phyloP scores from a whole-genome alignment of 139 green algal genomes.

The Chlamydomonas asymmetrica region DNA sequence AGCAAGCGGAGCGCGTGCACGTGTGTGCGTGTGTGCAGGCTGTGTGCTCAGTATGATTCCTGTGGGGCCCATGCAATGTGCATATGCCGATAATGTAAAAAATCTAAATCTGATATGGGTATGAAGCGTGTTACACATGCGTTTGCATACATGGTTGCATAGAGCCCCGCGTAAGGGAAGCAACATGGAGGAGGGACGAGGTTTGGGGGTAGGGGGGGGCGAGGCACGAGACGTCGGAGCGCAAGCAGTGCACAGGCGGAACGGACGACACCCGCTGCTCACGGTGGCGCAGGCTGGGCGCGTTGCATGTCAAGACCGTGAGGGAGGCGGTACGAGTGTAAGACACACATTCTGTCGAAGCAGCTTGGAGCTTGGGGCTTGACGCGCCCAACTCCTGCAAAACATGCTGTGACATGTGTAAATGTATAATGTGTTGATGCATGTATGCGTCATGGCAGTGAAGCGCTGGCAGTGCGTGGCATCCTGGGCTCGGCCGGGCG shows the following conservation, averaged over 20 bases:
- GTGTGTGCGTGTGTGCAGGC: not conserved
- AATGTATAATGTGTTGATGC: not conserved
- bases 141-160: not conserved
- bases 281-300: no score
- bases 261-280: not conserved
- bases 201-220: no score
- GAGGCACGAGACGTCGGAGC: not conserved
- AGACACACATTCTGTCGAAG: no score
- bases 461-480: not conserved
- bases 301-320: no score
- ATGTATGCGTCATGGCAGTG: not conserved
- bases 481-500: not conserved
- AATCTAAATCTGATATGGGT: not conserved
- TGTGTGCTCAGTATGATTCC: not conserved
- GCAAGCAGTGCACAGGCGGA: not conserved
- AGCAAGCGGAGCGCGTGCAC: slow-evolving; percentile 19
- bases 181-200: not conserved
- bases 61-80: not conserved
- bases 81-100: not conserved
- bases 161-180: slow-evolving; percentile 16
- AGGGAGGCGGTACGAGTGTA: no score
- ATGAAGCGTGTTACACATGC: not conserved
- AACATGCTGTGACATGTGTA: not conserved
- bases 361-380: no score
- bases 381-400: not conserved